These are phyloP conservation scores for Ascochyta viciae-villosae DNA, from an alignment of 2,329 filamentous ascomycete genomes.

Conservation along the genomic window DNA sequence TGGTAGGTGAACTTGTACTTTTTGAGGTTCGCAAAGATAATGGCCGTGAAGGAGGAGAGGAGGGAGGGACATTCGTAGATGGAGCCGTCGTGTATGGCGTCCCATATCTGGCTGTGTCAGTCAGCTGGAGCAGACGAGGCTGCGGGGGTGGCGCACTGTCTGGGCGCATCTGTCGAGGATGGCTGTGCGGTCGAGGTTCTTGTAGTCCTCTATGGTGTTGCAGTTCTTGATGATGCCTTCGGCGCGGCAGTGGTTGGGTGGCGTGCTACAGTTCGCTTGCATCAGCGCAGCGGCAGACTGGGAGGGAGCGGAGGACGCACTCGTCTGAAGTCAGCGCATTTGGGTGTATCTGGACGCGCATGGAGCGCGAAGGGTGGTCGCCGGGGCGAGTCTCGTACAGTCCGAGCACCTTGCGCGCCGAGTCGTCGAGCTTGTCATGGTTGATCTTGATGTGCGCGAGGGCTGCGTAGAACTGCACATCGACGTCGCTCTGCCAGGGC, in stretches of 20 bases:
- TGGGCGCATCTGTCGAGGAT: constrained; percentile 80
- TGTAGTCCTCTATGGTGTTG: constrained; percentile 95
- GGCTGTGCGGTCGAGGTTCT: constrained; percentile 77
- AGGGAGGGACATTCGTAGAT: constrained; percentile 95
- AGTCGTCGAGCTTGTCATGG: constrained; percentile 95
- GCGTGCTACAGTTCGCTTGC: constrained; percentile 27
- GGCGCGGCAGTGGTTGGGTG: constrained; percentile 70
- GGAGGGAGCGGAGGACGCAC: constrained; percentile 61
- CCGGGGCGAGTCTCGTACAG: constrained; percentile 83
- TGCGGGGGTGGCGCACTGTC: constrained; percentile 63
- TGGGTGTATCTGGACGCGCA: constrained; percentile 88
- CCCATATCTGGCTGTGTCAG: constrained; percentile 76
- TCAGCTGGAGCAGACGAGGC: neutral
- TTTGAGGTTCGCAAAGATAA: constrained; percentile 95
- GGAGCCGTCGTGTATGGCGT: constrained; percentile 93
- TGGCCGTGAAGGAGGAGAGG: constrained; percentile 83
- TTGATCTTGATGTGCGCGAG: constrained; percentile 95
- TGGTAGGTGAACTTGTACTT: constrained; percentile 99
- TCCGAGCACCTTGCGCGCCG: constrained; percentile 83
- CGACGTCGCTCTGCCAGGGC: constrained; percentile 91
- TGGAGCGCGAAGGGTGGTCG: constrained; percentile 76
- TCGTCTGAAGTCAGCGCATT: constrained; percentile 83
- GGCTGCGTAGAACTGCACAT: constrained; percentile 91
- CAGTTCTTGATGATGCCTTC: constrained; percentile 96
- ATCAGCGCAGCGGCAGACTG: constrained; percentile 19